Evolutionary conservation across 345 rosid genomes (phyloP), one percentile per base, ranked within the genome.

Genomic region (Citrus mangshanensis): DNA sequence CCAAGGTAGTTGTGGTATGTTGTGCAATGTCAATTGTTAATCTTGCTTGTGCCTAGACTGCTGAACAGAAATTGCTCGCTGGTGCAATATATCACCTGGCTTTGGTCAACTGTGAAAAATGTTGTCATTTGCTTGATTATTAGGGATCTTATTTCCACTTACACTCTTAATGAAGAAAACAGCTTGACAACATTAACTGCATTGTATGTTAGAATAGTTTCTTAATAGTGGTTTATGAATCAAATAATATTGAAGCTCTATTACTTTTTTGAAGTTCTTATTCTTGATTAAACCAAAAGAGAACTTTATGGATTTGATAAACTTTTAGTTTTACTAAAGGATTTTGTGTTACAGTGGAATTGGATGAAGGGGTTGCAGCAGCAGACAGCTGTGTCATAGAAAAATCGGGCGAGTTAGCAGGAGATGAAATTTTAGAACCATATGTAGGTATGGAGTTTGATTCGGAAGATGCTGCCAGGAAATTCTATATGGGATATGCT

Each of bases 361-460:
- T 81, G 80, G 91, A 87, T 62, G 80, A 78, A 71, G 87, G 76
- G 72, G 77, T 27, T 58, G 82, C 27, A 62, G 79, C 58, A 49
- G 66, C 63, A 6, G 92, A 88, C 62, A 70, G 81, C 81, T 72
- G 81, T 55, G 35, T 76, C 58, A 84, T 82, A 77, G 91, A 84
- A 74, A 85, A 89, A 82, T 42, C 75, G 40, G 81, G 56, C 18
- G 84, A 79, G 71, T 68, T 70, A 71, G 87, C 75, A 68, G 89
- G 74, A 61, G 81, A 75, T 56, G 86, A 84, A 79, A 77, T 84
- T 73, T 25, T 75, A 68, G 93, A 90, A 71, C 97, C 97, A 6
- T 89, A 83, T 64, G 90, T 93, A 34, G 97, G 97, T 18, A 89
- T 93, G 97, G 93, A 89, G 75, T 93, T 93, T 73, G 95, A 91